Evolutionary conservation across 2,329 filamentous ascomycete genomes (phyloP).

Genomic region (Leptographium lundbergii): DNA sequence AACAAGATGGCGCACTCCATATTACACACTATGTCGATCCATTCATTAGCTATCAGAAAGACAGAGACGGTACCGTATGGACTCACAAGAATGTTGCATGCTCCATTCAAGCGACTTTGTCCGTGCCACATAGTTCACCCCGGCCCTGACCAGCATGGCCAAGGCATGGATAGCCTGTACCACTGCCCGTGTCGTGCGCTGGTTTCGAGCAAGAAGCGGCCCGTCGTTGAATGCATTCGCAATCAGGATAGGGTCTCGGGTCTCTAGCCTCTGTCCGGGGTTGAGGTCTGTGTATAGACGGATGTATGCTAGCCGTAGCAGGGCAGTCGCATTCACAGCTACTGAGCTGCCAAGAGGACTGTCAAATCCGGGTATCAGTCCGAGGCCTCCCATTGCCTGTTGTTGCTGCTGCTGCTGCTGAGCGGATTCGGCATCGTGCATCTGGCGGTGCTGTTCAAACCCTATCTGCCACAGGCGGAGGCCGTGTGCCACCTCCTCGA

Average conservation of each 20-base stretch:
- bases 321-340: conserved; percentile 52
- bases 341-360: conserved; percentile 39
- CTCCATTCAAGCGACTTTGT: conserved; percentile 51
- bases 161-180: conserved; percentile 57
- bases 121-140: conserved; percentile 48
- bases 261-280: conserved; percentile 50
- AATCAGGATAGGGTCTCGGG: conserved; percentile 48
- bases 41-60: neutral
- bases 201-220: conserved; percentile 44
- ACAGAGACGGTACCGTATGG: neutral
- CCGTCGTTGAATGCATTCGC: conserved; percentile 47
- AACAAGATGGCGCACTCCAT: conserved; percentile 49
- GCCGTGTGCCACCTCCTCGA: conserved; percentile 43
- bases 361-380: neutral
- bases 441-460: conserved; percentile 43
- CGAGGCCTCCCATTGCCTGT: neutral
- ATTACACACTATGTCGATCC: conserved; percentile 35
- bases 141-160: conserved; percentile 51
- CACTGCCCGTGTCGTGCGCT: conserved; percentile 49
- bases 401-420: conserved; percentile 19
- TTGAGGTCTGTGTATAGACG: conserved; percentile 53
- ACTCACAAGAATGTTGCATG: conserved; percentile 48
- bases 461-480: conserved; percentile 45
- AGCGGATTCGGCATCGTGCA: conserved; percentile 34
- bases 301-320: conserved; percentile 49